Percentiles rank a stretch among this genome's conserved stretches.
phyloP scores from a whole-genome alignment of 768 basidiomycete species.

The Serpula lacrymans region DNA sequence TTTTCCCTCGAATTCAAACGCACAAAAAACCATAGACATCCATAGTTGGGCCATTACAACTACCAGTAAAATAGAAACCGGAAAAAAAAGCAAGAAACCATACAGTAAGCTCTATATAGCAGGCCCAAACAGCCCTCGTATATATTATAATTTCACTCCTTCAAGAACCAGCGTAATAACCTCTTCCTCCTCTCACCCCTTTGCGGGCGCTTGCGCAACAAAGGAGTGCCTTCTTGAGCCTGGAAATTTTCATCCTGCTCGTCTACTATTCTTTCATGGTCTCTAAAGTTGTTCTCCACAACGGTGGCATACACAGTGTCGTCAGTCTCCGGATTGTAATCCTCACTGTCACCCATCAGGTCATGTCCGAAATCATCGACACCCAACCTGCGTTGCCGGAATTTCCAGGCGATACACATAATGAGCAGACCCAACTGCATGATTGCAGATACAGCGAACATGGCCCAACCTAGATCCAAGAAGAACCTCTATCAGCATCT shows the following conservation, averaged over 20 bases:
- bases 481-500: constrained; percentile 1
- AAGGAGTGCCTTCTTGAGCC: background rate
- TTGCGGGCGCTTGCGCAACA: background rate
- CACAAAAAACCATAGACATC: no score
- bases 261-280: background rate
- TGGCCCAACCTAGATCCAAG: constrained; percentile 61
- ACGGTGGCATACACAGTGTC: background rate
- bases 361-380: constrained; percentile 89
- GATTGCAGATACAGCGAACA: constrained; percentile 74
- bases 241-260: background rate
- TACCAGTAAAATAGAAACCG: no score
- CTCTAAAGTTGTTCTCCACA: background rate
- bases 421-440: constrained; percentile 80
- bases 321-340: background rate
- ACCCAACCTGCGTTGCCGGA: constrained; percentile 66
- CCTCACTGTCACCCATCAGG: constrained; percentile 15
- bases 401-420: constrained; percentile 86
- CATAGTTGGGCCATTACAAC: no score
- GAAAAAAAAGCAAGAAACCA: no score
- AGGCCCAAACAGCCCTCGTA: no score
- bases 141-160: no score
- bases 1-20: no score
- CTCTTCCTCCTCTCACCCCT: background rate
- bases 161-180: background rate
- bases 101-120: no score